Conservation (phyloP, 257 asterid species). For the Linderniella brevidens region DNA sequence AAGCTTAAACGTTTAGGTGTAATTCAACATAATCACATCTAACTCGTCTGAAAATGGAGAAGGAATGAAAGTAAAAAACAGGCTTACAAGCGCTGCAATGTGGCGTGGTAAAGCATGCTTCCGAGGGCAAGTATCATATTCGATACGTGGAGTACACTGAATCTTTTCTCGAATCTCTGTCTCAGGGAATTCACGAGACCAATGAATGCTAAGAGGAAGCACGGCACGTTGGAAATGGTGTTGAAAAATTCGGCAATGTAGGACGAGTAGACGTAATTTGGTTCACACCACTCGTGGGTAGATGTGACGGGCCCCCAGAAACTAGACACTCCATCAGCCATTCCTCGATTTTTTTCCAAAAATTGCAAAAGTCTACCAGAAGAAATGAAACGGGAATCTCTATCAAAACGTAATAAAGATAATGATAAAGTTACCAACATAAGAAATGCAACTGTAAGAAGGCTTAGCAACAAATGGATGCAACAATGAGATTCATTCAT, state of each 20-base stretch:
- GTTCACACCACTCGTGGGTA: slow-evolving; percentile 91
- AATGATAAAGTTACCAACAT: too few species aligned
- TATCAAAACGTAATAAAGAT: too few species aligned
- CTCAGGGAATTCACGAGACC: slow-evolving; percentile 68
- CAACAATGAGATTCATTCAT: too few species aligned
- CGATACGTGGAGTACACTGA: slow-evolving; percentile 77
- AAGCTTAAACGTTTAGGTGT: too few species aligned
- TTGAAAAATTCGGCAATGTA: slow-evolving; percentile 83
- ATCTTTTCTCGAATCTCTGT: slow-evolving; percentile 82
- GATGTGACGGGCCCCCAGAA: slow-evolving; percentile 98
- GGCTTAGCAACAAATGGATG: too few species aligned
- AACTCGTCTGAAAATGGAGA: too few species aligned
- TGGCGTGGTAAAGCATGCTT: slow-evolving; percentile 78
- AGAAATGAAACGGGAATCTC: too few species aligned
- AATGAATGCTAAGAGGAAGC: slow-evolving; percentile 62
- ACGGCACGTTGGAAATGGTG: slow-evolving; percentile 66
- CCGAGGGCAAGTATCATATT: slow-evolving; percentile 82
- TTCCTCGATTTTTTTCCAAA: slow-evolving; percentile 15
- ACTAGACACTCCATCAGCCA: slow-evolving; percentile 57
- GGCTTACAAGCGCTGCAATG: slow-evolving; percentile 75
- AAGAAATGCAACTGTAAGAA: too few species aligned
- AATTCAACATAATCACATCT: too few species aligned
- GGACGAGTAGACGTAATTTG: slow-evolving; percentile 70
- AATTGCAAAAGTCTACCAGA: too few species aligned
- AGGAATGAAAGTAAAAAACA: slow-evolving; percentile 9